Evolutionary conservation across 345 rosid species (phyloP).

Genomic region (Isatis tinctoria): DNA sequence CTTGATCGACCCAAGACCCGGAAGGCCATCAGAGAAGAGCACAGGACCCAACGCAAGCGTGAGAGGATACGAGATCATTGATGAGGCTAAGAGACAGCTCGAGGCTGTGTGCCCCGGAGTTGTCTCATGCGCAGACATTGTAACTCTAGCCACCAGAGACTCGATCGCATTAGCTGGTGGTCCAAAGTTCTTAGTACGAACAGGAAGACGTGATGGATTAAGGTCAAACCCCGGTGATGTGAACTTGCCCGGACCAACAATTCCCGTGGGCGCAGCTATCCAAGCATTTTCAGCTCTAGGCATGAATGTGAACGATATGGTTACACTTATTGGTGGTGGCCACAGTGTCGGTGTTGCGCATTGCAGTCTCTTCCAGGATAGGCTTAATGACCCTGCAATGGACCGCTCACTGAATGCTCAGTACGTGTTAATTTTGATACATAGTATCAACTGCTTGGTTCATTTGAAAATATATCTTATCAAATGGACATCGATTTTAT

Average conservation of each 20-base stretch:
- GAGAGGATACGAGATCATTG: constrained; percentile 33
- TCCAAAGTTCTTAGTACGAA: constrained; percentile 42
- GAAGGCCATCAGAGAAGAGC: constrained; percentile 33
- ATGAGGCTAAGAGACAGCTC: constrained; percentile 28
- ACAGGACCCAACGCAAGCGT: constrained; percentile 34
- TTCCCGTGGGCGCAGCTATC: constrained; percentile 34
- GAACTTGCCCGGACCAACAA: constrained; percentile 57
- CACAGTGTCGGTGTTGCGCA: constrained; percentile 67
- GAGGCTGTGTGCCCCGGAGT: constrained; percentile 23
- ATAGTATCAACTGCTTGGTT: background rate
- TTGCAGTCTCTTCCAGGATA: constrained; percentile 52
- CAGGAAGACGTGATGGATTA: constrained; percentile 64
- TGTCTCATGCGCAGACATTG: constrained; percentile 37
- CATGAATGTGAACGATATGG: constrained; percentile 51
- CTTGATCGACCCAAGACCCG: constrained; percentile 28
- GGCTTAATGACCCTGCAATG: constrained; percentile 54
- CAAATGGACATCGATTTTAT: background rate
- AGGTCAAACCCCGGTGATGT: constrained; percentile 42
- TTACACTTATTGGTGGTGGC: constrained; percentile 58
- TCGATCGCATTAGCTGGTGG: constrained; percentile 53
- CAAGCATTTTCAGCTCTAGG: constrained; percentile 39
- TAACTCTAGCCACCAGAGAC: constrained; percentile 62
- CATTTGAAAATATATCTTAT: background rate
- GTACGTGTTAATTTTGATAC: background rate
- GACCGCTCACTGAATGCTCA: constrained; percentile 37